Percentiles rank a stretch among this genome's conserved stretches.
Conservation (phyloP, 2,329 filamentous ascomycete genomes). For the Penicillium sclerotigenum region DNA sequence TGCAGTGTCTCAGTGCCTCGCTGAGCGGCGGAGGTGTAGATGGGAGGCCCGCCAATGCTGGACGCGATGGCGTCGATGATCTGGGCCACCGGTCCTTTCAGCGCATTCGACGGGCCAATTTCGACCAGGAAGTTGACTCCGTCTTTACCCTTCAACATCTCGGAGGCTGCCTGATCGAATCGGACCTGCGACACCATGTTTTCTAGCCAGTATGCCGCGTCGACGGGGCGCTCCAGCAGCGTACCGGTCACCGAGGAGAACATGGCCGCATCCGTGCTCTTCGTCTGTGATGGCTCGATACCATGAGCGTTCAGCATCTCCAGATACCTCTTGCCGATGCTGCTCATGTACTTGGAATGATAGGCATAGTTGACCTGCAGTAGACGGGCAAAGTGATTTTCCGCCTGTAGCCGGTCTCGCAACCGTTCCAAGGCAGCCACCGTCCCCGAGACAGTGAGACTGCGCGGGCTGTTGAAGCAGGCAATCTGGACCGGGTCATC, state of each 20-base stretch:
- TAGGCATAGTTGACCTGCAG: constrained; percentile 20
- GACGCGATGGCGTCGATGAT: background rate
- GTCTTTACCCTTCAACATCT: background rate
- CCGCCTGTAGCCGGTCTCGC: constrained; percentile 18
- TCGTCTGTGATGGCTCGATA: background rate
- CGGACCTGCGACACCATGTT: constrained; percentile 20
- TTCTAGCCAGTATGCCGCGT: constrained; percentile 20
- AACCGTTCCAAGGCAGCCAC: constrained; percentile 18
- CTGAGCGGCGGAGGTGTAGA: background rate
- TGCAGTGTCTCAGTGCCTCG: background rate
- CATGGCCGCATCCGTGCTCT: background rate
- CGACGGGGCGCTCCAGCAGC: background rate
- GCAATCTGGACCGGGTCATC: constrained; percentile 3
- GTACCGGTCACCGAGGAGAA: constrained; percentile 1
- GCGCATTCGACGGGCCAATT: background rate
- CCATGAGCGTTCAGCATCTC: background rate
- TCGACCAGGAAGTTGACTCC: background rate
- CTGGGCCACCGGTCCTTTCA: background rate
- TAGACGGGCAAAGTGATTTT: constrained; percentile 16
- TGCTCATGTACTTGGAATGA: constrained; percentile 22
- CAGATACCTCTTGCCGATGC: background rate
- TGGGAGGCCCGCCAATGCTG: background rate
- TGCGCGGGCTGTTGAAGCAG: constrained; percentile 22
- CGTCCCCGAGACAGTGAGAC: constrained; percentile 23
- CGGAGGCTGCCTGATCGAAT: background rate